Conservation (phyloP, 1,139 yeast genomes). For the Pichia sp. region DNA sequence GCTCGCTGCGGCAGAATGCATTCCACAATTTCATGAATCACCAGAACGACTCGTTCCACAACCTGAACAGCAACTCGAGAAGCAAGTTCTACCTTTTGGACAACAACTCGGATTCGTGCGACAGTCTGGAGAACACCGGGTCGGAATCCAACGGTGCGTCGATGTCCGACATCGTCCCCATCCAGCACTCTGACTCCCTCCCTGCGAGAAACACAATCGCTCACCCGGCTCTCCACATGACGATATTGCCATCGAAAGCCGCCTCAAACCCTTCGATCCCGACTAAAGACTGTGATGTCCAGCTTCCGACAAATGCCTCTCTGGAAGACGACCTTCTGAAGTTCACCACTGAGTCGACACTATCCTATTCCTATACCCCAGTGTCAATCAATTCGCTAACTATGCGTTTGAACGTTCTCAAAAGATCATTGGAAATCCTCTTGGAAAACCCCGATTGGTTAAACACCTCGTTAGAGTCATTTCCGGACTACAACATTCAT, state of each 20-base stretch:
- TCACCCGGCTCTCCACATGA: background rate
- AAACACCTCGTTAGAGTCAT: conserved; percentile 28
- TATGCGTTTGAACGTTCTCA: conserved; percentile 66
- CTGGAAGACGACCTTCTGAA: conserved; percentile 19
- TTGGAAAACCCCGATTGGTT: conserved; percentile 58
- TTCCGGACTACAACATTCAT: conserved; percentile 13
- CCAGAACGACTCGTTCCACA: conserved; percentile 17
- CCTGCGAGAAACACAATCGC: background rate
- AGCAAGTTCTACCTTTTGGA: conserved; percentile 17
- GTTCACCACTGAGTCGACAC: conserved; percentile 77
- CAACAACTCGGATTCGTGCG: conserved; percentile 11
- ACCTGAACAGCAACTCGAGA: background rate
- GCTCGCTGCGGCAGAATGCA: conserved; percentile 17
- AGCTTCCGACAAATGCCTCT: background rate
- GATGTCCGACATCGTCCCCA: background rate
- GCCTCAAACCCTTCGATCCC: background rate
- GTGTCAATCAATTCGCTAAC: conserved; percentile 77
- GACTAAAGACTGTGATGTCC: background rate
- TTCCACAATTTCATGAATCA: conserved; percentile 21
- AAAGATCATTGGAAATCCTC: conserved; percentile 68
- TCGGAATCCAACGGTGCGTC: background rate
- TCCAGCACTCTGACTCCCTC: background rate
- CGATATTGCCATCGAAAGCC: background rate
- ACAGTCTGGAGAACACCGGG: background rate
- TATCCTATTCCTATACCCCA: conserved; percentile 81